These are phyloP conservation scores for Powellomyces hirtus DNA, from an alignment of 192 early-diverging fungal genomes.

Conservation along the genomic window DNA sequence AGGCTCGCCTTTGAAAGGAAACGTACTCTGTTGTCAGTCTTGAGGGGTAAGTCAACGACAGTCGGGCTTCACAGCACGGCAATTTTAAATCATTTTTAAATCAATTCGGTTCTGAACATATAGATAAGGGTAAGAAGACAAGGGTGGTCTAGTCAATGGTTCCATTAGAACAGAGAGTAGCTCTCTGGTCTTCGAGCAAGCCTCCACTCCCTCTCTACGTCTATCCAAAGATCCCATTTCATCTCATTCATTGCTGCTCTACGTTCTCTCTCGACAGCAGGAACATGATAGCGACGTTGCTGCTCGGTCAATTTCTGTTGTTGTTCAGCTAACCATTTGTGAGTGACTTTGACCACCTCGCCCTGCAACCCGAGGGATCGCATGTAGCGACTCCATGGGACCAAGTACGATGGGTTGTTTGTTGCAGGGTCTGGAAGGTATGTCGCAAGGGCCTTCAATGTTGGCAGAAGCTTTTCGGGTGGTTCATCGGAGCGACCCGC, in stretches of 20 bases:
- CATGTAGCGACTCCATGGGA: conserved; percentile 58
- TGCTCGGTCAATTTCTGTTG: not conserved
- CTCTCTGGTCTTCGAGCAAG: not conserved
- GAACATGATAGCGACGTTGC: not conserved
- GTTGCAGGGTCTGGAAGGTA: conserved; percentile 62
- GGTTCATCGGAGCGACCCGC: conserved; percentile 40
- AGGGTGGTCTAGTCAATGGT: no score
- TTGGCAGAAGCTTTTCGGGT: conserved; percentile 28
- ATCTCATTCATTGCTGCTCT: not conserved
- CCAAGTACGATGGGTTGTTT: conserved; percentile 50
- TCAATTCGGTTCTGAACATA: no score
- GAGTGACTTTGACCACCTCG: conserved; percentile 68
- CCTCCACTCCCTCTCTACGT: not conserved
- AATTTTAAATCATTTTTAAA: no score
- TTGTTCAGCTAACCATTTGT: conserved; percentile 65
- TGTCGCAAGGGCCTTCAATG: conserved; percentile 58
- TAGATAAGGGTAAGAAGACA: no score
- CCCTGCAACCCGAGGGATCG: conserved; percentile 56
- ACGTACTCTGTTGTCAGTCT: no score
- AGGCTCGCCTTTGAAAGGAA: no score
- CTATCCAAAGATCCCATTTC: conserved; percentile 2
- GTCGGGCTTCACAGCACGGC: no score
- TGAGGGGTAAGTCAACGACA: no score
- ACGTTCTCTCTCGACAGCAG: not conserved
- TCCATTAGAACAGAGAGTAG: not conserved